These are phyloP conservation scores for Trypanosomatidae sp. DNA, from an alignment of 208 protist genomes.

Conservation along the genomic window DNA sequence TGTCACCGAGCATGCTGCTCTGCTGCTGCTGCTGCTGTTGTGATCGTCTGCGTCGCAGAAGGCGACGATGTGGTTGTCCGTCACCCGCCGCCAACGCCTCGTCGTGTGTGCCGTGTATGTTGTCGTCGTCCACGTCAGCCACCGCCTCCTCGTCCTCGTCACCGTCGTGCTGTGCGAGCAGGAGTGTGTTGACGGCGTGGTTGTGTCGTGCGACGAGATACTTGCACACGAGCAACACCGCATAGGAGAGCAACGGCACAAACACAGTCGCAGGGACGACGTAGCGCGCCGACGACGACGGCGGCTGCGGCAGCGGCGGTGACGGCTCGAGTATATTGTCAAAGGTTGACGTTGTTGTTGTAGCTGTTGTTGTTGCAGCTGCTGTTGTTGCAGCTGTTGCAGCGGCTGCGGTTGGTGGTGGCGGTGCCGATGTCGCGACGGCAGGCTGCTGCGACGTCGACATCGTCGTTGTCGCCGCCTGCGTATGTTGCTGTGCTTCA, in stretches of 20 bases:
- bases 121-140: slow-evolving; percentile 1
- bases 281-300: not conserved
- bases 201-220: slow-evolving; percentile 4
- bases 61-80: not conserved
- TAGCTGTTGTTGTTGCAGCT: too few relatives aligned
- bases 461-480: not conserved
- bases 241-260: slow-evolving; percentile 19
- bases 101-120: slow-evolving; percentile 9
- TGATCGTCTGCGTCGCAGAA: not conserved
- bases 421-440: too few relatives aligned
- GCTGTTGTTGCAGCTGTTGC: slow-evolving; percentile 6
- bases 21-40: not conserved
- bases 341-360: too few relatives aligned
- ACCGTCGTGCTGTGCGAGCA: not conserved
- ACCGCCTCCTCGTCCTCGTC: not conserved
- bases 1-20: too few relatives aligned
- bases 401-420: slow-evolving; percentile 4
- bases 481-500: too few relatives aligned
- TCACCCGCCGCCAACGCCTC: slow-evolving; percentile 2
- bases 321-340: too few relatives aligned
- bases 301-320: too few relatives aligned
- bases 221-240: slow-evolving; percentile 8
- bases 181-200: not conserved
- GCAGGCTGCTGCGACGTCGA: not conserved
- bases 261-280: slow-evolving; percentile 18